phyloP scores from a whole-genome alignment of 495 filamentous ascomycete species.

The Hypoxylon subgilvum region DNA sequence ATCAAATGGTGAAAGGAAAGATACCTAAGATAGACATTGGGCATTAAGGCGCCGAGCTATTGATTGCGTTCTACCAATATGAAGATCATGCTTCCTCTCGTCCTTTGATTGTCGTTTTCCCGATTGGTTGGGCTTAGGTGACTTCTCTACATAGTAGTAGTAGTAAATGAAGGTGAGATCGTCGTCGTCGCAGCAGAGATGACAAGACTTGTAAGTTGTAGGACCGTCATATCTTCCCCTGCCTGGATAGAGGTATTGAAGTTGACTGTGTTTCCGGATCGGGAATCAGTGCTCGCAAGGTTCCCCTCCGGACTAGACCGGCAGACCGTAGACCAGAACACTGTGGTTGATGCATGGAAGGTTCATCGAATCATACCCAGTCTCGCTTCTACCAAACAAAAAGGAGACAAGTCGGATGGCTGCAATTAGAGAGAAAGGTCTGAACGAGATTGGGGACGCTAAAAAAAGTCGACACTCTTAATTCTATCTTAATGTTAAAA shows the following conservation, averaged over 20 bases:
- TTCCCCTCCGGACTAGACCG: constrained; percentile 5
- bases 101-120: not conserved
- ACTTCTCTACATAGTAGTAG: not conserved
- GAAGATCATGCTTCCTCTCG: no score
- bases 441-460: no score
- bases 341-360: no score
- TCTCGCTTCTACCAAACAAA: not conserved
- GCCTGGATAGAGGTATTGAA: not conserved
- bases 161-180: not conserved
- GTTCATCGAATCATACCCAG: not conserved
- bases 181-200: not conserved
- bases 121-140: constrained; percentile 7
- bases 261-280: constrained; percentile 1
- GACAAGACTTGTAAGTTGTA: not conserved
- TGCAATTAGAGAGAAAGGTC: not conserved
- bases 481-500: not conserved
- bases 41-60: no score
- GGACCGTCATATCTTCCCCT: not conserved
- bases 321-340: not conserved
- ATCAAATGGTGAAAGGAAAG: no score
- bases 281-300: constrained; percentile 1
- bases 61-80: no score
- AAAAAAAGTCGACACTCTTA: not conserved
- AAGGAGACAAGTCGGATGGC: not conserved
- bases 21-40: no score